Evolutionary conservation across 2,329 filamentous ascomycete genomes (phyloP).

Genomic region (Xylaria sp.): DNA sequence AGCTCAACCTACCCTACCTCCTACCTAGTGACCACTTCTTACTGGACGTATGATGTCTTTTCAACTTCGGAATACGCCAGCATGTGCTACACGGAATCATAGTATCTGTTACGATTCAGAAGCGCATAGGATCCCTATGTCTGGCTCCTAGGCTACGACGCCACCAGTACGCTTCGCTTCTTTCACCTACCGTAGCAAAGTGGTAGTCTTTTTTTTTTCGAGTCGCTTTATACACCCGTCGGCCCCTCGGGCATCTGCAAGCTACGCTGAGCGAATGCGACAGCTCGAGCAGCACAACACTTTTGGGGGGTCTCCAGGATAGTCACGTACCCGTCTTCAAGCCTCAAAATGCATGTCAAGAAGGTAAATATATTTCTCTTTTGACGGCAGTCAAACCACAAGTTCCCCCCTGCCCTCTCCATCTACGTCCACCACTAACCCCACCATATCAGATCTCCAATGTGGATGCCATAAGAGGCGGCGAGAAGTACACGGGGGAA

Average conservation of each 20-base stretch:
- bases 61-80: constrained; percentile 16
- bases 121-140: constrained; percentile 2
- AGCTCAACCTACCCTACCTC: neutral
- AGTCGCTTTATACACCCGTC: neutral
- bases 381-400: neutral
- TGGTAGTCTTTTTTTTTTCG: too few relatives aligned
- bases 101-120: constrained; percentile 9
- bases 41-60: constrained; percentile 20
- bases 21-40: neutral
- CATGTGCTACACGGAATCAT: constrained; percentile 4
- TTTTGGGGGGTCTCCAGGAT: constrained; percentile 4
- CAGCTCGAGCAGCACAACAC: constrained; percentile 12
- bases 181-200: constrained; percentile 1
- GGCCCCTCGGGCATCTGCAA: constrained; percentile 14
- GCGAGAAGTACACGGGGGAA: constrained; percentile 58
- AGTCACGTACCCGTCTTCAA: constrained; percentile 3
- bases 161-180: neutral
- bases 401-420: constrained; percentile 3
- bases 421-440: constrained; percentile 19
- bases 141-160: neutral
- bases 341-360: constrained; percentile 35
- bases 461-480: constrained; percentile 63
- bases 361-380: constrained; percentile 25
- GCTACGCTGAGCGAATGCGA: constrained; percentile 27
- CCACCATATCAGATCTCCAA: constrained; percentile 55